These are phyloP conservation scores for Colletotrichum liriopes DNA, from an alignment of 2,329 filamentous ascomycete genomes.

Conservation along the genomic window DNA sequence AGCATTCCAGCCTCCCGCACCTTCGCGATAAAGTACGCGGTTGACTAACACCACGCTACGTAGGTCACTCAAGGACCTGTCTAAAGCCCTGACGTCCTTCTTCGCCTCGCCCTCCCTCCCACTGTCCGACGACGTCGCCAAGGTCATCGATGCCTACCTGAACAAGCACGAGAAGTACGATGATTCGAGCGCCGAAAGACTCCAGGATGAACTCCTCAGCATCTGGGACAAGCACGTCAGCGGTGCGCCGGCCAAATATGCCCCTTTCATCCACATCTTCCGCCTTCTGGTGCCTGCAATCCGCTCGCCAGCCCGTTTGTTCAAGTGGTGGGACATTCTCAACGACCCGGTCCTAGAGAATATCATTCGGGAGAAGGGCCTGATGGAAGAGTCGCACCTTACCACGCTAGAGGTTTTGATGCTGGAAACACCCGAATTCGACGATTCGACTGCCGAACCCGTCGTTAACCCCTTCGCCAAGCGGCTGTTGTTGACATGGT, in stretches of 20 bases:
- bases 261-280: conserved; percentile 79
- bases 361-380: conserved; percentile 52
- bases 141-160: conserved; percentile 77
- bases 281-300: conserved; percentile 76
- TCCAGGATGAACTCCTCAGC: conserved; percentile 80
- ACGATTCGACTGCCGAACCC: conserved; percentile 58
- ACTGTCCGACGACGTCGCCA: conserved; percentile 76
- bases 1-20: conserved; percentile 9
- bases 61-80: conserved; percentile 74
- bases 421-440: conserved; percentile 72
- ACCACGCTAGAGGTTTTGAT: conserved; percentile 76
- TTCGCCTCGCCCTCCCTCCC: conserved; percentile 66
- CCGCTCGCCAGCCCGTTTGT: conserved; percentile 72
- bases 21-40: conserved; percentile 11
- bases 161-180: conserved; percentile 78
- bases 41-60: conserved; percentile 13
- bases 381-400: conserved; percentile 76
- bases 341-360: conserved; percentile 65
- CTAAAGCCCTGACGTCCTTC: conserved; percentile 69
- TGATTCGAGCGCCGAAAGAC: conserved; percentile 77
- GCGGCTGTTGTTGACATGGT: conserved; percentile 71
- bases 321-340: conserved; percentile 81
- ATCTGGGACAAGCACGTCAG: conserved; percentile 78
- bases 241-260: conserved; percentile 69
- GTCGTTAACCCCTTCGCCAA: conserved; percentile 67